Conservation (phyloP, 257 asterid genomes). For the Parsonsia alboflavescens region DNA sequence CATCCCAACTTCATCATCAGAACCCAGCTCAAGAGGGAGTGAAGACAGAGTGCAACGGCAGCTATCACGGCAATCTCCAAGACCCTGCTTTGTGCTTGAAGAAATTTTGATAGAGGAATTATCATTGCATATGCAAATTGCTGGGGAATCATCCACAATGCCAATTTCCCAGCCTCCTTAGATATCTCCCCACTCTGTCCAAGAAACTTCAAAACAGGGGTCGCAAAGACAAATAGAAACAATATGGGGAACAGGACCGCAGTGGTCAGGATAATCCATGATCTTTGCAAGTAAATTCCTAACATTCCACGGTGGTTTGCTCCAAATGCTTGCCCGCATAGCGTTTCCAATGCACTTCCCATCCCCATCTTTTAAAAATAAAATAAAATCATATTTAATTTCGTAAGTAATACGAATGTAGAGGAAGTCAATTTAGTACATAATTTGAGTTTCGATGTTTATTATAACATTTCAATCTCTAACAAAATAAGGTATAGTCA, state of each 20-base stretch:
- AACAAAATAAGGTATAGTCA: too few species aligned
- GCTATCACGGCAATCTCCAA: conserved; percentile 37
- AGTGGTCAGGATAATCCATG: conserved; percentile 39
- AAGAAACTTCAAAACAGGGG: conserved; percentile 31
- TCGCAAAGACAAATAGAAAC: conserved; percentile 37
- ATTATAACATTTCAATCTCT: too few species aligned
- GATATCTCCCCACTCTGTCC: conserved; percentile 41
- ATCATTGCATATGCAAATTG: conserved; percentile 49
- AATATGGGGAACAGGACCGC: conserved; percentile 16
- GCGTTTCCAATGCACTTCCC: conserved; percentile 44
- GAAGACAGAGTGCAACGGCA: conserved; percentile 28
- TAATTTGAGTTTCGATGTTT: too few species aligned
- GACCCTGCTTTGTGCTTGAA: conserved; percentile 57
- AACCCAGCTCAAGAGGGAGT: conserved; percentile 39
- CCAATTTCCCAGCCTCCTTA: conserved; percentile 34
- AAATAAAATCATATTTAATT: too few species aligned
- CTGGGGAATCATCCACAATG: conserved; percentile 55
- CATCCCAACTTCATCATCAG: conserved; percentile 28
- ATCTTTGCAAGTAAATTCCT: conserved; percentile 50
- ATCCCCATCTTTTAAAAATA: too few species aligned
- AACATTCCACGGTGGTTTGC: conserved; percentile 40
- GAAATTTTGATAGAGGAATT: conserved; percentile 40
- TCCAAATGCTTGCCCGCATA: conserved; percentile 66
- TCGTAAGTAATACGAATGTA: too few species aligned
- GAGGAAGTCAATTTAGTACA: too few species aligned